These are phyloP conservation scores for Trichoderma sp. DNA, from an alignment of 2,329 filamentous ascomycete species.

Conservation along the genomic window DNA sequence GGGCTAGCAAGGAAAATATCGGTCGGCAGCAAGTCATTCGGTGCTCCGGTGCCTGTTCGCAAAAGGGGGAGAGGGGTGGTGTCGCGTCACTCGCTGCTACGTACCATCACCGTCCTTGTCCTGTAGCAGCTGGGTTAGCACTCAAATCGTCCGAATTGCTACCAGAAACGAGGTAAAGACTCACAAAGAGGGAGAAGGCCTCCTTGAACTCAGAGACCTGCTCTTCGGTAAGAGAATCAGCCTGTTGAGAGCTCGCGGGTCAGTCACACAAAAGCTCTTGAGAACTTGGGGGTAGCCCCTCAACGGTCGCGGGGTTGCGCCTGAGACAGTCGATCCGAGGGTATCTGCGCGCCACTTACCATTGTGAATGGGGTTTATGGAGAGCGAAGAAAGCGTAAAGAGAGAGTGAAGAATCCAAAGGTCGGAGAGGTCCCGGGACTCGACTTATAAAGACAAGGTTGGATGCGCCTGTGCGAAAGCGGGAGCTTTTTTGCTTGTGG, in stretches of 20 bases:
- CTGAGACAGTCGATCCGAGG: conserved; percentile 2
- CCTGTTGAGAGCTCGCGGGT: conserved; percentile 52
- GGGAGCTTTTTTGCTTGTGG: conserved; percentile 24
- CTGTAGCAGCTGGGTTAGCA: conserved; percentile 45
- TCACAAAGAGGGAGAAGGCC: conserved; percentile 99
- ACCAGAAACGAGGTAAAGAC: conserved; percentile 34
- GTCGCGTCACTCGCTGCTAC: conserved; percentile 38
- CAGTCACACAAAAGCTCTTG: conserved; percentile 24
- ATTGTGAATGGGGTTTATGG: conserved; percentile 29
- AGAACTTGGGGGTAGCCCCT: conserved; percentile 27
- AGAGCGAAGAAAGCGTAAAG: conserved; percentile 8
- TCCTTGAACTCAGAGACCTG: conserved; percentile 99
- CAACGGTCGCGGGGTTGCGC: conserved; percentile 25
- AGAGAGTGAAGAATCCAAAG: not conserved
- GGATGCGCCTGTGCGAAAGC: conserved; percentile 21
- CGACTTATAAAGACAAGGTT: conserved; percentile 11
- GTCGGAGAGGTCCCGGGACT: not conserved
- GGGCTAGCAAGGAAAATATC: not conserved
- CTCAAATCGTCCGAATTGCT: not conserved
- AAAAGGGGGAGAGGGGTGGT: not conserved
- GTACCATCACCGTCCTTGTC: conserved; percentile 90
- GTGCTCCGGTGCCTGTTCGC: not conserved
- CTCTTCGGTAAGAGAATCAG: conserved; percentile 98
- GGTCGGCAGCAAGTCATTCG: not conserved
- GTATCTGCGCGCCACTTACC: conserved; percentile 27